These are phyloP conservation scores for Rubus parviflorus DNA, from an alignment of 306 rosid species.

Conservation along the genomic window DNA sequence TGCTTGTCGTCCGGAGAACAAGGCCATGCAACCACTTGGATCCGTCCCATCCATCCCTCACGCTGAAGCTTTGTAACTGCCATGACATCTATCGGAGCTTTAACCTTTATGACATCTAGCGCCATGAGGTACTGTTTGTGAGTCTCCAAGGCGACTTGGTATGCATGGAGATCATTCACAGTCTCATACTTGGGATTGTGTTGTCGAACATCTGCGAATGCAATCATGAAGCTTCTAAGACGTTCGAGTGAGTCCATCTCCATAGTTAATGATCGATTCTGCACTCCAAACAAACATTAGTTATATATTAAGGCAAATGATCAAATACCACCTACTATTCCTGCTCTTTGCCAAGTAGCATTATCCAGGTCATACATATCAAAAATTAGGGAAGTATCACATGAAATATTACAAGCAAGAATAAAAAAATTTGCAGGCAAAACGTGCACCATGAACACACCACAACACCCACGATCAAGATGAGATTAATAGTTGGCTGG, in stretches of 20 bases:
- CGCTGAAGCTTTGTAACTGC: background rate
- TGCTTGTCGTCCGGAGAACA: background rate
- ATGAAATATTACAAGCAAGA: no score
- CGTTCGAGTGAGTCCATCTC: background rate
- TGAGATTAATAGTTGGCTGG: no score
- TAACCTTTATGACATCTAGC: background rate
- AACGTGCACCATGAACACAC: no score
- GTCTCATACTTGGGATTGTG: background rate
- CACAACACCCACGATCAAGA: no score
- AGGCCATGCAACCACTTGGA: background rate
- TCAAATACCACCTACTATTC: no score
- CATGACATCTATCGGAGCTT: background rate
- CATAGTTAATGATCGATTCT: background rate
- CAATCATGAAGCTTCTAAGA: background rate
- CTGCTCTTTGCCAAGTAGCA: no score
- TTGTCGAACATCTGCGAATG: background rate
- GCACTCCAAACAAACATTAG: background rate
- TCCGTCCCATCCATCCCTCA: background rate
- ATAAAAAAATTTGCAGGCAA: no score
- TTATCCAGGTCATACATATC: no score
- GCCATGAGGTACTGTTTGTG: background rate
- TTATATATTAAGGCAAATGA: no score
- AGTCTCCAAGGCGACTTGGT: background rate
- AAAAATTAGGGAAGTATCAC: no score
- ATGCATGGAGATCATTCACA: background rate